A percentile compares a stretch with the other conserved stretches of the same genome.
phyloP scores from a whole-genome alignment of 306 rosid species.

The Quercus glauca region DNA sequence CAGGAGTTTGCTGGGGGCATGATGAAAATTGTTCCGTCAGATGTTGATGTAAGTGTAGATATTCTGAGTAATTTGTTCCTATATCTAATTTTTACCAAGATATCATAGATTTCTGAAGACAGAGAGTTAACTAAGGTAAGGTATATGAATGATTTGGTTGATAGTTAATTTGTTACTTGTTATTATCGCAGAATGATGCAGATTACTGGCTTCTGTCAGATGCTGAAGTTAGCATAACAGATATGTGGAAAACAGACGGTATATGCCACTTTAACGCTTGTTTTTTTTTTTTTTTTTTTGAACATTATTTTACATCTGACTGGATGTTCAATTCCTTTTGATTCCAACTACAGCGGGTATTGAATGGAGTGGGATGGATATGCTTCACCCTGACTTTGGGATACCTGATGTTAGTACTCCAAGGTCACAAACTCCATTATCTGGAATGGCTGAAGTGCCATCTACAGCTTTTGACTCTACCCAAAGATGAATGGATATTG shows the following conservation, averaged over 20 bases:
- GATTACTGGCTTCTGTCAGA: conserved; percentile 99
- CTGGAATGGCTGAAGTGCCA: conserved; percentile 51
- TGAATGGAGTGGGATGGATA: conserved; percentile 74
- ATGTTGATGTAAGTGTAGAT: conserved; percentile 71
- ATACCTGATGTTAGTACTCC: conserved; percentile 39
- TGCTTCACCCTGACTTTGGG: conserved; percentile 69
- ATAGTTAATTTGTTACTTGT: background rate
- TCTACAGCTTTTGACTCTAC: conserved; percentile 41
- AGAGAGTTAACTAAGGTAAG: background rate
- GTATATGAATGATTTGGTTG: background rate
- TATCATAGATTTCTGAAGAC: background rate
- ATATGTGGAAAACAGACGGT: conserved; percentile 96
- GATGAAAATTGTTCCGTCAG: conserved; percentile 98
- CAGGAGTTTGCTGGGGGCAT: conserved; percentile 85
- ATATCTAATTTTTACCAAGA: background rate
- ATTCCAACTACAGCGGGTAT: conserved; percentile 58
- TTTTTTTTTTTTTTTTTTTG: background rate
- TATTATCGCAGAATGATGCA: conserved; percentile 73
- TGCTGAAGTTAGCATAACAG: conserved; percentile 94
- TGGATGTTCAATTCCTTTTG: conserved; percentile 33
- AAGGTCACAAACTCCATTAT: conserved; percentile 40
- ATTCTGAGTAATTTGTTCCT: conserved; percentile 6
- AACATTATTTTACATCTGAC: background rate
- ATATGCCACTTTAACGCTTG: conserved; percentile 52
- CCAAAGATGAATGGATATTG: conserved; percentile 43